phyloP scores from a whole-genome alignment of 2,329 filamentous ascomycete species.

The Aspergillus texensis region DNA sequence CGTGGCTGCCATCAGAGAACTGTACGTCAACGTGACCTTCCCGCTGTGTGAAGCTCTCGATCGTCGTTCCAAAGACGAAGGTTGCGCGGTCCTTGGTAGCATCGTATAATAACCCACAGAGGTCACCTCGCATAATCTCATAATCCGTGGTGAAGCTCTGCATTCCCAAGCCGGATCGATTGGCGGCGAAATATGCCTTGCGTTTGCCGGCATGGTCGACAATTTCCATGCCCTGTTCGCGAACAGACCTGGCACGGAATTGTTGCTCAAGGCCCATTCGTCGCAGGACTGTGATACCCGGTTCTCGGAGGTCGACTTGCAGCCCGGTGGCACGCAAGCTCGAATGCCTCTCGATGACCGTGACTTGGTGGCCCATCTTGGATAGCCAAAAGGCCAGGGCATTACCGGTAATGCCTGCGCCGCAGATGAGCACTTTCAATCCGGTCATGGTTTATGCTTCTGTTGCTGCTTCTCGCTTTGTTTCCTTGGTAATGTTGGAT shows the following conservation, averaged over 20 bases:
- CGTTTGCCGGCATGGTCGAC: slow-evolving; percentile 46
- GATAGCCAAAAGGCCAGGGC: slow-evolving; percentile 56
- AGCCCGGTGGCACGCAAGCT: slow-evolving; percentile 51
- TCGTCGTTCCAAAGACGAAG: slow-evolving; percentile 38
- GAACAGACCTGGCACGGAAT: slow-evolving; percentile 42
- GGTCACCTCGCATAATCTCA: slow-evolving; percentile 59
- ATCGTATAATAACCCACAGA: slow-evolving; percentile 50
- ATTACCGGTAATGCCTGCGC: slow-evolving; percentile 44
- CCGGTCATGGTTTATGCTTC: not conserved
- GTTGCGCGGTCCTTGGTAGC: slow-evolving; percentile 39
- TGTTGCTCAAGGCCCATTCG: slow-evolving; percentile 56
- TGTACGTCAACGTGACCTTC: slow-evolving; percentile 20
- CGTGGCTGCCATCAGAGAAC: slow-evolving; percentile 27
- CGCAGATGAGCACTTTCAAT: slow-evolving; percentile 54
- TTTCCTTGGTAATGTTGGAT: not conserved
- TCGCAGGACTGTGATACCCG: slow-evolving; percentile 55
- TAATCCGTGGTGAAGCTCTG: slow-evolving; percentile 52
- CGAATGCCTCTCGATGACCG: slow-evolving; percentile 47
- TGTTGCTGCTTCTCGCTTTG: not conserved
- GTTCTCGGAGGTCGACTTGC: slow-evolving; percentile 58
- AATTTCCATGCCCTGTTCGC: slow-evolving; percentile 53
- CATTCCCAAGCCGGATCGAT: slow-evolving; percentile 37
- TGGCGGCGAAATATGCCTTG: slow-evolving; percentile 47
- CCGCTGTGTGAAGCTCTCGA: slow-evolving; percentile 29
- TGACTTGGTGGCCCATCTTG: slow-evolving; percentile 41